A percentile compares a stretch with the other conserved stretches of the same genome.
Evolutionary conservation across 805 yeast genomes (phyloP).

Genomic region (Lipomyces oligophaga): DNA sequence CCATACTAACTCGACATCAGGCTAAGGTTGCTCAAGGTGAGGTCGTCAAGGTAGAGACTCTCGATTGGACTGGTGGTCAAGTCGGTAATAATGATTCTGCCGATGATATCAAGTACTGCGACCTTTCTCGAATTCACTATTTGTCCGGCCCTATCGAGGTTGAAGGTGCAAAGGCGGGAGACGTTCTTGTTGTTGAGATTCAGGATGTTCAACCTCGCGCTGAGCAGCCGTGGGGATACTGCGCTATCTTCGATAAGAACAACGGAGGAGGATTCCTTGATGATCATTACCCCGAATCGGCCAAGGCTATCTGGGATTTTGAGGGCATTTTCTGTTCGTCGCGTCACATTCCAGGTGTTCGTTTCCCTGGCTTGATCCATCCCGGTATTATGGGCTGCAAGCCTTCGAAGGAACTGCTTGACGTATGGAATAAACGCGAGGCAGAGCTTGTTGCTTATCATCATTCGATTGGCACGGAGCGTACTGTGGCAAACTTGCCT

Average conservation of each 20-base stretch:
- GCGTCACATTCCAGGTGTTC: slow-evolving; percentile 49
- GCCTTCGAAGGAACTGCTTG: slow-evolving; percentile 45
- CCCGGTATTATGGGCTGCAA: slow-evolving; percentile 51
- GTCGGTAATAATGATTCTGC: slow-evolving; percentile 47
- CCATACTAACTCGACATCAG: not conserved
- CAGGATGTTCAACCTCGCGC: slow-evolving; percentile 52
- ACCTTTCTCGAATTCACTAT: slow-evolving; percentile 47
- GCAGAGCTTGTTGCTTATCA: slow-evolving; percentile 35
- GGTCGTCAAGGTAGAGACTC: slow-evolving; percentile 48
- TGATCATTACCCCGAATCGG: slow-evolving; percentile 48
- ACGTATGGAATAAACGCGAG: slow-evolving; percentile 48
- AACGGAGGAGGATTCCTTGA: slow-evolving; percentile 54
- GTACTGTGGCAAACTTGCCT: slow-evolving; percentile 45
- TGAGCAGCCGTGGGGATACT: slow-evolving; percentile 53
- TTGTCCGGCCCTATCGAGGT: slow-evolving; percentile 49
- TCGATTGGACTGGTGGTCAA: slow-evolving; percentile 56
- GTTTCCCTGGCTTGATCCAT: slow-evolving; percentile 49
- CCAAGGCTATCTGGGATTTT: slow-evolving; percentile 52
- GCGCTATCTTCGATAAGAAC: slow-evolving; percentile 47
- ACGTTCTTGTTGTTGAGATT: slow-evolving; percentile 48
- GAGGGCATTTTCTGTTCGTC: slow-evolving; percentile 51
- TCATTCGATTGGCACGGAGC: slow-evolving; percentile 30
- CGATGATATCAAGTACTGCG: slow-evolving; percentile 47
- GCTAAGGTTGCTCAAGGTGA: slow-evolving; percentile 43
- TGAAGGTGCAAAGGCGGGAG: slow-evolving; percentile 47